A percentile compares a stretch with the other conserved stretches of the same genome.
These are phyloP conservation scores for Sporothrix curviconia DNA, from an alignment of 2,329 filamentous ascomycete genomes.

Conservation along the genomic window DNA sequence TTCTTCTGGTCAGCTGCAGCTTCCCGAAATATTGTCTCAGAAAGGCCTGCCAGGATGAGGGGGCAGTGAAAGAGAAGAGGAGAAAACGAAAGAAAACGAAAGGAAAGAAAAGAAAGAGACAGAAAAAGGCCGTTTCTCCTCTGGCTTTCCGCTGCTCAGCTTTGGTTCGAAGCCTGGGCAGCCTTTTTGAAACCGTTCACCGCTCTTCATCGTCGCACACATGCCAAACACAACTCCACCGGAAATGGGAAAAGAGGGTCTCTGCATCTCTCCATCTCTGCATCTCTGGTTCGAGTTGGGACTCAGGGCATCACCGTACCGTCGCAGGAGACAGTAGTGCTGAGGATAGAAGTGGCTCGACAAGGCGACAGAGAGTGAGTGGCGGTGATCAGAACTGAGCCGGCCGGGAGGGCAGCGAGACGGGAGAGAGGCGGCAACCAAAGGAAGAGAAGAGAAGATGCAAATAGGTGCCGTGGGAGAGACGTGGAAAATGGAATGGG, in stretches of 20 bases:
- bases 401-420: not conserved
- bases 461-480: conserved; percentile 19
- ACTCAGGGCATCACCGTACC: no score
- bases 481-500: not conserved
- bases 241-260: not conserved
- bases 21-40: not conserved
- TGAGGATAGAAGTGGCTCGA: not conserved
- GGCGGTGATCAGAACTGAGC: no score
- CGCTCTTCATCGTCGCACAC: conserved; percentile 3
- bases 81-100: no score
- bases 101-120: no score
- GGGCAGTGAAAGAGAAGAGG: no score
- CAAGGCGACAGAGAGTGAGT: no score
- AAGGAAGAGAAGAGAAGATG: not conserved
- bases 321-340: not conserved
- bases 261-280: no score
- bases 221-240: not conserved
- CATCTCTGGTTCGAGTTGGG: not conserved
- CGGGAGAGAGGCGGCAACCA: not conserved
- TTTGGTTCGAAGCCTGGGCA: no score
- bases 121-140: not conserved
- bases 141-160: not conserved
- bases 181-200: not conserved
- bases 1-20: not conserved
- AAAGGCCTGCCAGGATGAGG: no score